These are phyloP conservation scores for Eucalyptus paniculata DNA, from an alignment of 345 rosid genomes.

Conservation along the genomic window DNA sequence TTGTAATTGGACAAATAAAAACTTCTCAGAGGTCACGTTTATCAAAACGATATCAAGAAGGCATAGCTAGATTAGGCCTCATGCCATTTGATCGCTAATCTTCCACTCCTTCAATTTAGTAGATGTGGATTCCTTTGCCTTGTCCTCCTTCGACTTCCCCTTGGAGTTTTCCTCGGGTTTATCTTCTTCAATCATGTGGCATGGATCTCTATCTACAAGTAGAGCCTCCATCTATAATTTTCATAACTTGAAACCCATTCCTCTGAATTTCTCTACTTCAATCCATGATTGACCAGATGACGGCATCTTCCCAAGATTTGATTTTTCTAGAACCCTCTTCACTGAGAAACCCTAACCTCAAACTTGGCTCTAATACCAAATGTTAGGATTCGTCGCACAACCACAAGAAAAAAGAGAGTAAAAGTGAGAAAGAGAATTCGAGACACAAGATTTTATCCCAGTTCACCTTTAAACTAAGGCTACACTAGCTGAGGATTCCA, in stretches of 20 bases:
- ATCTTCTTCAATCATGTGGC: neutral
- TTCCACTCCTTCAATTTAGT: neutral
- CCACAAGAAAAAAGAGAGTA: neutral
- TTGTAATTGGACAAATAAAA: too few species aligned
- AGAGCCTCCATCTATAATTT: neutral
- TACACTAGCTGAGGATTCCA: neutral
- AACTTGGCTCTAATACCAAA: neutral
- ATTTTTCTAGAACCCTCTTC: neutral
- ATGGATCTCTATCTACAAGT: neutral
- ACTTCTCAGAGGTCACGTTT: neutral
- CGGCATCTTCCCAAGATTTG: neutral
- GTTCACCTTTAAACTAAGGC: neutral
- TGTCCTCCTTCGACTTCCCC: neutral
- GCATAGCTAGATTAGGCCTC: neutral
- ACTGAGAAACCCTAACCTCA: neutral
- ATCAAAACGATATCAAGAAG: neutral
- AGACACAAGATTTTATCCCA: accelerated
- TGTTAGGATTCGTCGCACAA: neutral
- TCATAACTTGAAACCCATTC: neutral
- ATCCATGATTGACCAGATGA: neutral
- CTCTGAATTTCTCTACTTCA: neutral
- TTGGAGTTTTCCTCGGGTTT: neutral
- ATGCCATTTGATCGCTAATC: neutral
- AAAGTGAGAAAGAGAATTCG: neutral
- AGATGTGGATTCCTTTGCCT: neutral